Conservation (phyloP, 2,329 filamentous ascomycete species). For the Penicillium sp. region DNA sequence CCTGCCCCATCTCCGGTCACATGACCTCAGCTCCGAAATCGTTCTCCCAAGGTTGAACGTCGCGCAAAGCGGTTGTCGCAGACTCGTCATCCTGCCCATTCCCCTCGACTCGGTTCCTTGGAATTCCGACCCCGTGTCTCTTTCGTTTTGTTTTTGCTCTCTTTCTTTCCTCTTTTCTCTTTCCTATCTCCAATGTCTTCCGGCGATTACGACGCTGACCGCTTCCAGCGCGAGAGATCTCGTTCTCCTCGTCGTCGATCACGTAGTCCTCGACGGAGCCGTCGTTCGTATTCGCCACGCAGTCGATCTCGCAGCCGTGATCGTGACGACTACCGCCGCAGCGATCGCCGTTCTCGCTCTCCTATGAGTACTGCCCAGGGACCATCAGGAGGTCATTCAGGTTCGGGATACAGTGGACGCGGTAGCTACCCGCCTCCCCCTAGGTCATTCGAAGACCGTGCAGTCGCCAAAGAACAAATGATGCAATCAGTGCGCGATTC, state of each 20-base stretch:
- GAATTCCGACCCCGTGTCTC: neutral
- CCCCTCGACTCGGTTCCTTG: conserved; percentile 5
- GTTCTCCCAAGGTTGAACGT: conserved; percentile 14
- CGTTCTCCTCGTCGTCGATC: conserved; percentile 72
- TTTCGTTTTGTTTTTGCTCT: conserved; percentile 7
- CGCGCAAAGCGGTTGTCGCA: conserved; percentile 10
- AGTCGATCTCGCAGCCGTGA: conserved; percentile 79
- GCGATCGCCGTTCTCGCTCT: conserved; percentile 78
- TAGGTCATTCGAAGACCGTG: conserved; percentile 83
- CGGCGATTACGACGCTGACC: conserved; percentile 42
- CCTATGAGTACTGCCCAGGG: conserved; percentile 78
- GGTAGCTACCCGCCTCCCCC: conserved; percentile 64
- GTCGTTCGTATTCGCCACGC: conserved; percentile 78
- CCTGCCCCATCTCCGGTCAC: conserved; percentile 11
- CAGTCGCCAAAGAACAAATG: conserved; percentile 87
- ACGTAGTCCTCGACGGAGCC: conserved; percentile 77
- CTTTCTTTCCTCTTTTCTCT: conserved; percentile 12
- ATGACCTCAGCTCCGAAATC: conserved; percentile 15
- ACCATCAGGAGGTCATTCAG: conserved; percentile 72
- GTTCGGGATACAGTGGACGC: conserved; percentile 62
- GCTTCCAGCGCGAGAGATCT: conserved; percentile 75
- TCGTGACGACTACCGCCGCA: conserved; percentile 76
- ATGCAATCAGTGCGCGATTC: conserved; percentile 92
- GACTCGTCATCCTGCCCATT: conserved; percentile 13
- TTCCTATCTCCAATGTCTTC: conserved; percentile 29